phyloP scores from a whole-genome alignment of 225 moss, liverwort and hornwort species.

The Physcomitrellopsis africana region DNA sequence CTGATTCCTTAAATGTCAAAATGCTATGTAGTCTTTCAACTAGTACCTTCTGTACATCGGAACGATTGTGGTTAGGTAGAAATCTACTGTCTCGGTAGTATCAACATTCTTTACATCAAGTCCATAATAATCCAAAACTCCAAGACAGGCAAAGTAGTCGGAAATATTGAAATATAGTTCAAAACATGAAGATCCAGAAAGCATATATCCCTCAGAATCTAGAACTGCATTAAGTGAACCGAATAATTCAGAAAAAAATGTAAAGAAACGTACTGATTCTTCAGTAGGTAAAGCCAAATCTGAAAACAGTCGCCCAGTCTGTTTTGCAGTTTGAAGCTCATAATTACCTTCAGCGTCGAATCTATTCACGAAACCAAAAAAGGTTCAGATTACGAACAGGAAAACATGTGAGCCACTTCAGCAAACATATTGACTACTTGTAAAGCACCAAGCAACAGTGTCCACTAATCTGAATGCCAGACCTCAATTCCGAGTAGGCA shows the following conservation, averaged over 20 bases:
- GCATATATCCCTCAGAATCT: background rate
- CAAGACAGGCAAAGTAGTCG: background rate
- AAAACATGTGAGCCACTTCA: background rate
- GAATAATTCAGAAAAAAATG: conserved; percentile 9
- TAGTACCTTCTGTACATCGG: conserved; percentile 40
- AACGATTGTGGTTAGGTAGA: conserved; percentile 25
- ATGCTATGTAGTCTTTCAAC: conserved; percentile 50
- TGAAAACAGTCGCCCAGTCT: conserved; percentile 60
- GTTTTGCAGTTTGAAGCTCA: conserved; percentile 45
- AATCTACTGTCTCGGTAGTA: conserved; percentile 13
- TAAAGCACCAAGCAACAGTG: conserved; percentile 5
- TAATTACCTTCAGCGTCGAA: conserved; percentile 48
- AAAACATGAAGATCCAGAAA: background rate
- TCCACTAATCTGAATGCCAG: conserved; percentile 21
- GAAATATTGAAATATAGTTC: conserved; percentile 7
- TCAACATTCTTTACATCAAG: conserved; percentile 8
- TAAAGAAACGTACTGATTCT: conserved; percentile 41
- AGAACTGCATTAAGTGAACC: conserved; percentile 5
- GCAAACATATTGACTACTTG: no score
- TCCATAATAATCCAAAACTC: conserved; percentile 16
- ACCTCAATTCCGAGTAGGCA: conserved; percentile 65
- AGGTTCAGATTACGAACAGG: conserved; percentile 23
- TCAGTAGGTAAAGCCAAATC: conserved; percentile 68
- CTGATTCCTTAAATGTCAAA: conserved; percentile 65
- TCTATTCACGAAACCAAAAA: conserved; percentile 45